Evolutionary conservation across 495 filamentous ascomycete species (phyloP).

Genomic region (Penicillium crystallinum): DNA sequence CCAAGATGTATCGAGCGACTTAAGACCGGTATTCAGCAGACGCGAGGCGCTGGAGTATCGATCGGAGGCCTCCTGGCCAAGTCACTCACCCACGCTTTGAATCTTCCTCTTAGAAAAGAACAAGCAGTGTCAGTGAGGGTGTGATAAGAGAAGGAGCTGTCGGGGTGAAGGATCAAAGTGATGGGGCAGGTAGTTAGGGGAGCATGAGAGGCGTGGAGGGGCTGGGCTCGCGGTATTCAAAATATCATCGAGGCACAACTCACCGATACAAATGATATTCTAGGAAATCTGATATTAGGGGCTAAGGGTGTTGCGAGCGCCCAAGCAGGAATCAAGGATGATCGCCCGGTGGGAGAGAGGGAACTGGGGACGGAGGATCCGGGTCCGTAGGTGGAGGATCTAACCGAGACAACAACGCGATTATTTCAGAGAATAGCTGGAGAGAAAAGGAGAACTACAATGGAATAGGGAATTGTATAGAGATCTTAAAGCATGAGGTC

Average conservation of each 20-base stretch:
- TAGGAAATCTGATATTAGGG: slow-evolving; percentile 7
- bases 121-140: slow-evolving; percentile 12
- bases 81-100: slow-evolving; percentile 26
- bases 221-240: slow-evolving; percentile 18
- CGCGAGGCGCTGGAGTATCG: slow-evolving; percentile 31
- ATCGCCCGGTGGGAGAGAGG: slow-evolving; percentile 31
- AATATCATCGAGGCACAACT: slow-evolving; percentile 11
- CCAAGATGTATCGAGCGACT: slow-evolving; percentile 35
- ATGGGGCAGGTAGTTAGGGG: slow-evolving; percentile 24
- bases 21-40: slow-evolving; percentile 18
- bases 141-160: slow-evolving; percentile 17
- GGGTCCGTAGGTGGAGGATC: slow-evolving; percentile 29
- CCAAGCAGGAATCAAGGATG: slow-evolving; percentile 23
- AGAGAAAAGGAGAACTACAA: background rate
- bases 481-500: background rate
- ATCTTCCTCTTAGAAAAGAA: slow-evolving; percentile 13
- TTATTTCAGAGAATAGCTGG: background rate
- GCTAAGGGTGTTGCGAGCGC: slow-evolving; percentile 29
- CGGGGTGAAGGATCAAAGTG: slow-evolving; percentile 7
- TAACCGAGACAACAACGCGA: slow-evolving; percentile 23
- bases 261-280: slow-evolving; percentile 1
- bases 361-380: slow-evolving; percentile 32
- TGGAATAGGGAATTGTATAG: background rate
- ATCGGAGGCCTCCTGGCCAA: slow-evolving; percentile 22
- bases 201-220: slow-evolving; percentile 25